phyloP scores from a whole-genome alignment of 164 flowering plant species.

The Umbellularia californica region DNA sequence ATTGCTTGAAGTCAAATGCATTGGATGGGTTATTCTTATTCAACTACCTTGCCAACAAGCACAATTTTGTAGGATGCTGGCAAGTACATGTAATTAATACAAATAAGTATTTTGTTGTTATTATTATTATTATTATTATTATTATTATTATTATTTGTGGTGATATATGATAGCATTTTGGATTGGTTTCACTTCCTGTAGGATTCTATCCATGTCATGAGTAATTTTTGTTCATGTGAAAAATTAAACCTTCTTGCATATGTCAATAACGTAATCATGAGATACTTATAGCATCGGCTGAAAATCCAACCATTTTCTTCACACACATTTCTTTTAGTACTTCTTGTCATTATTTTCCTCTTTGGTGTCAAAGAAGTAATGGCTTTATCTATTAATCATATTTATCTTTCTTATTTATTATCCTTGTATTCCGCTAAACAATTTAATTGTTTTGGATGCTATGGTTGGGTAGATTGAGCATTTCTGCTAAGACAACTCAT shows the following conservation, averaged over 20 bases:
- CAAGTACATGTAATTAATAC: too few relatives aligned
- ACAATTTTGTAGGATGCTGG: too few relatives aligned
- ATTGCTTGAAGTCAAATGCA: too few relatives aligned
- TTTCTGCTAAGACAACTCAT: constrained; percentile 21
- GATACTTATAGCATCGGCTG: neutral
- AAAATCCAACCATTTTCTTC: neutral
- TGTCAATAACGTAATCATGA: neutral
- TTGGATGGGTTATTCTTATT: too few relatives aligned
- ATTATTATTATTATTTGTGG: too few relatives aligned
- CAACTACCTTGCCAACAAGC: too few relatives aligned
- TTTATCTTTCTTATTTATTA: neutral
- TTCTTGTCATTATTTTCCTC: neutral
- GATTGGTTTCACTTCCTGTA: neutral
- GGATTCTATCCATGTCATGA: neutral
- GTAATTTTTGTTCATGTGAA: neutral
- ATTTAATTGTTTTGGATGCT: neutral
- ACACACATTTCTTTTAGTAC: neutral
- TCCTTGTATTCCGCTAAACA: neutral
- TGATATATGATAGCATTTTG: neutral
- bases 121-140: too few relatives aligned
- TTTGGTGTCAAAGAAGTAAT: neutral
- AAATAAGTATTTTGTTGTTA: too few relatives aligned
- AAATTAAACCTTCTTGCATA: neutral
- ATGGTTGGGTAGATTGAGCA: constrained; percentile 1
- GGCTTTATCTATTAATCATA: neutral